Percentiles rank a stretch among this genome's conserved stretches.
Evolutionary conservation across 2,329 filamentous ascomycete genomes (phyloP).

Genomic region (Fusarium sacchari): DNA sequence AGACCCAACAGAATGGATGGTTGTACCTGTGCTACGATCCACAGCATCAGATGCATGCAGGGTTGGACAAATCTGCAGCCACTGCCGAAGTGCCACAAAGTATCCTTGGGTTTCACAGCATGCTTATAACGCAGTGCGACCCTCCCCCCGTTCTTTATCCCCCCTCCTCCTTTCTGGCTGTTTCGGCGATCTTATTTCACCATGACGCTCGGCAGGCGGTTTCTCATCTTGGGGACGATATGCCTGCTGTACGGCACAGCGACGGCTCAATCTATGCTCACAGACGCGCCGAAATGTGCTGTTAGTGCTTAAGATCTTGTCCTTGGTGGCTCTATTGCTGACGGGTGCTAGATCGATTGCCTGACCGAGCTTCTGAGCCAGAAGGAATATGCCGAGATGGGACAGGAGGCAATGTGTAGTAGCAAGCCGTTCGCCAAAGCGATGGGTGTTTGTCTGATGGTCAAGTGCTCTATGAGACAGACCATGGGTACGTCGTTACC

Average conservation of each 20-base stretch:
- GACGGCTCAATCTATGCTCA: not conserved
- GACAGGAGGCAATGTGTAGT: not conserved
- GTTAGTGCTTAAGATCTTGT: not conserved
- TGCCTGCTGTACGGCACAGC: not conserved
- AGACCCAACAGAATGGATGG: not conserved
- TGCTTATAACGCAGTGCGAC: not conserved
- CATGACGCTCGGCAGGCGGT: not conserved
- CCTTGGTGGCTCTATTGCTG: not conserved
- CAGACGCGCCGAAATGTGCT: not conserved
- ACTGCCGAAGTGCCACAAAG: not conserved
- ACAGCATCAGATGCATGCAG: not conserved
- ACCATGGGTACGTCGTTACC: not conserved
- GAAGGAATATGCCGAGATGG: not conserved
- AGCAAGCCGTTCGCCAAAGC: not conserved
- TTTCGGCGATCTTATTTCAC: not conserved
- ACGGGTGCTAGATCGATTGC: not conserved
- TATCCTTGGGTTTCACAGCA: not conserved
- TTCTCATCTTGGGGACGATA: not conserved
- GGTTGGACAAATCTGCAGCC: not conserved
- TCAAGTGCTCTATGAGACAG: slow-evolving; percentile 1
- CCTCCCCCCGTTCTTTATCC: not conserved
- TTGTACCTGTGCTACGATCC: not conserved
- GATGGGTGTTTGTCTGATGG: not conserved
- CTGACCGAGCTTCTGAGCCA: not conserved
- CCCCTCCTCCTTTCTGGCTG: not conserved